These are phyloP conservation scores for Calonectria hawksworthii DNA, from an alignment of 2,329 filamentous ascomycete genomes.

Conservation along the genomic window DNA sequence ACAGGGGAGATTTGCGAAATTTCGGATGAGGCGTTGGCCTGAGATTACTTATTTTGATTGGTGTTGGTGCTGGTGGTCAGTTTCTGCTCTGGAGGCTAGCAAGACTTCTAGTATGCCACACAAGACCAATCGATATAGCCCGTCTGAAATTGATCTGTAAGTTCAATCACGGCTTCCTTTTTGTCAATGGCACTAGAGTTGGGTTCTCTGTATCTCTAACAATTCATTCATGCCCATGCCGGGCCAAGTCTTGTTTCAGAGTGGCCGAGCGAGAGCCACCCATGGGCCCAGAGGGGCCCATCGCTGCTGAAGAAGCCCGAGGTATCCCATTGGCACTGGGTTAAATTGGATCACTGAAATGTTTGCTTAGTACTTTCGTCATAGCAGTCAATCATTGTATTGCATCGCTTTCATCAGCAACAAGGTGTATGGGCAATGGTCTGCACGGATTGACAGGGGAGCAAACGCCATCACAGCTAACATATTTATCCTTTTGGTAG, in stretches of 20 bases:
- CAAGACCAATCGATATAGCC: not conserved
- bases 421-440: not conserved
- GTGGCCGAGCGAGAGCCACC: not conserved
- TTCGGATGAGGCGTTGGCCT: not conserved
- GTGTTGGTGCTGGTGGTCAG: not conserved
- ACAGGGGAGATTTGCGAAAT: not conserved
- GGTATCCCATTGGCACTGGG: not conserved
- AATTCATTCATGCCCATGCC: constrained; percentile 1
- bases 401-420: not conserved
- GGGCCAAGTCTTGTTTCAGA: not conserved
- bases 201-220: not conserved
- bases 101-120: not conserved
- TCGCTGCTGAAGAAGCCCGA: not conserved
- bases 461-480: not conserved
- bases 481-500: too few species aligned
- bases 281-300: not conserved
- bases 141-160: too few species aligned
- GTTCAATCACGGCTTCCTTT: too few species aligned
- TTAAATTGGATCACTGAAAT: not conserved
- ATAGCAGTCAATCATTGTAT: not conserved
- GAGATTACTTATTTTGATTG: not conserved
- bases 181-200: too few species aligned
- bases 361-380: not conserved
- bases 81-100: not conserved
- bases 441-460: not conserved